phyloP scores from a whole-genome alignment of 2,329 filamentous ascomycete genomes.

The Didymella glomerata region DNA sequence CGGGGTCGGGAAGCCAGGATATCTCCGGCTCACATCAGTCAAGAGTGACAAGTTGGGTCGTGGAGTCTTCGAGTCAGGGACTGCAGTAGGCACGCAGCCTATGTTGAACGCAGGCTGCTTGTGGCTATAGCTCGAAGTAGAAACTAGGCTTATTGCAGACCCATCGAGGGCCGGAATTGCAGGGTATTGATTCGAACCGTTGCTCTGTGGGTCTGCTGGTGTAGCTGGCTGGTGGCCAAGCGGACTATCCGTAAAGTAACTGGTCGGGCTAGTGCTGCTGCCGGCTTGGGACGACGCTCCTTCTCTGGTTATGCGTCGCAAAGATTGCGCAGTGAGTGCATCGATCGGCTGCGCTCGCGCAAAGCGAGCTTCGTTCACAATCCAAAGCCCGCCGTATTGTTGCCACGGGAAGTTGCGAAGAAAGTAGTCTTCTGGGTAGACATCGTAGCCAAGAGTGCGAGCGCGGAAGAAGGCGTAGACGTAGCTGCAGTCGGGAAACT shows the following conservation, averaged over 20 bases:
- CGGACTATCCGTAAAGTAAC: conserved; percentile 26
- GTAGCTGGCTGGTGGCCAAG: conserved; percentile 20
- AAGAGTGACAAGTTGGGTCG: conserved; percentile 33
- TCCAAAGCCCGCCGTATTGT: conserved; percentile 50
- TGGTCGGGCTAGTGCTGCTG: conserved; percentile 26
- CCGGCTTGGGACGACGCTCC: conserved; percentile 29
- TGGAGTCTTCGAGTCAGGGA: conserved; percentile 9
- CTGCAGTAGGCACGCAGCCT: conserved; percentile 23
- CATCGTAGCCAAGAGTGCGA: conserved; percentile 49
- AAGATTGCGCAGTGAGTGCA: conserved; percentile 34
- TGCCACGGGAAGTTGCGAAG: conserved; percentile 51
- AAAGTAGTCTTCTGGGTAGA: conserved; percentile 52
- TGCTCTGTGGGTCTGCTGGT: conserved; percentile 4
- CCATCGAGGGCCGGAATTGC: conserved; percentile 5
- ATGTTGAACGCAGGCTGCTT: conserved; percentile 30
- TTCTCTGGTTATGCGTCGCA: conserved; percentile 44
- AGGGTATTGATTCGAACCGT: background rate
- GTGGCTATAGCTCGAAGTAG: background rate
- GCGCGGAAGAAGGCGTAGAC: conserved; percentile 52
- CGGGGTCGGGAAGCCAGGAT: conserved; percentile 46
- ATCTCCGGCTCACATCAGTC: conserved; percentile 41
- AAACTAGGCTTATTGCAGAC: background rate
- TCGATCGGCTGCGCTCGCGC: conserved; percentile 40
- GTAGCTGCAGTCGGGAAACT: conserved; percentile 49
- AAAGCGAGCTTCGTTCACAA: conserved; percentile 50